A percentile compares a stretch with the other conserved stretches of the same genome.
Evolutionary conservation across 805 yeast species (phyloP).

Genomic region (Vanderwaltozyma tropicalis): DNA sequence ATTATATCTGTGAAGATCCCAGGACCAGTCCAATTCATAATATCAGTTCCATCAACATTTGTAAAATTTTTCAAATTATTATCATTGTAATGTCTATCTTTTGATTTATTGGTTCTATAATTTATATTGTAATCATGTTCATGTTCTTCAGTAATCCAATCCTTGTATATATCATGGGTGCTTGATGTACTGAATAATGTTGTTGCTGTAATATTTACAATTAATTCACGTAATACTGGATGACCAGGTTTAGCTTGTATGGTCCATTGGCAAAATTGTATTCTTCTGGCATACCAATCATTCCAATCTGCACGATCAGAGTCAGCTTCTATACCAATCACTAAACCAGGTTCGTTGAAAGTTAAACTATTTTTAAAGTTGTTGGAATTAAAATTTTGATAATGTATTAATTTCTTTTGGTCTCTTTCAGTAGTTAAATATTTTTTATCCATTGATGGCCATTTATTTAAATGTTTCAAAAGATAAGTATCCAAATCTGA

Average conservation of each 20-base stretch:
- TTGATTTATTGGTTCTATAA: conserved; percentile 14
- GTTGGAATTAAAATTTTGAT: conserved; percentile 6
- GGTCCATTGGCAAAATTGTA: conserved; percentile 97
- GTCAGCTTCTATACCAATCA: conserved; percentile 91
- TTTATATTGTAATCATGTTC: conserved; percentile 20
- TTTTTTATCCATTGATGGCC: conserved; percentile 47
- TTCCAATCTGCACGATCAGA: conserved; percentile 94
- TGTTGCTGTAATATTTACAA: conserved; percentile 65
- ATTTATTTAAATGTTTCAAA: conserved; percentile 61
- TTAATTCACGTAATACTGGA: conserved; percentile 73
- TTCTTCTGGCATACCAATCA: conserved; percentile 83
- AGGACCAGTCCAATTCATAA: conserved; percentile 68
- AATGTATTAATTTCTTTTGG: conserved; percentile 11
- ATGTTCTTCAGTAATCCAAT: conserved; percentile 7
- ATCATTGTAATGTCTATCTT: conserved; percentile 11
- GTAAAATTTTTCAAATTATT: conserved; percentile 9
- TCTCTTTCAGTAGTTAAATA: conserved; percentile 9
- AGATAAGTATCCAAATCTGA: conserved; percentile 88
- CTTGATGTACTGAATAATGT: conserved; percentile 39
- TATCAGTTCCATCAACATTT: conserved; percentile 32
- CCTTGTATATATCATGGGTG: conserved; percentile 1
- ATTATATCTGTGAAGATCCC: conserved; percentile 73
- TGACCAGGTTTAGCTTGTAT: conserved; percentile 85
- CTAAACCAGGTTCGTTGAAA: conserved; percentile 49
- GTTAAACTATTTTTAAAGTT: background rate